Conservation (phyloP, 352 stramenopile species). For the Phytopythium montanum region DNA sequence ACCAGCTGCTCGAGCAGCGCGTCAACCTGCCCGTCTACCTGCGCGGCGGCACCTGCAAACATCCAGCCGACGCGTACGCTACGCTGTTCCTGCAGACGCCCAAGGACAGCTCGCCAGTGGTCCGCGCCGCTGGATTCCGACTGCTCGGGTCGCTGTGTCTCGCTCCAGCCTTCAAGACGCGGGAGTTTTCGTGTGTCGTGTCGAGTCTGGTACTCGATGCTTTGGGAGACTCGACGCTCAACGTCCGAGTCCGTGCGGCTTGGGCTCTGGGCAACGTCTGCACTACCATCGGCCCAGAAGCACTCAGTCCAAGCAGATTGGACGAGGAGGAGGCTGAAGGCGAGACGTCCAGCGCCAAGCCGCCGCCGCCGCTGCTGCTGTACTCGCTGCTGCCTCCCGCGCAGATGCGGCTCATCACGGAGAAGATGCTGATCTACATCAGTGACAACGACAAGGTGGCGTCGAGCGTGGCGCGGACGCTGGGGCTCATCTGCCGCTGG, state of each 20-base stretch:
- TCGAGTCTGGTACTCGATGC: constrained; percentile 62
- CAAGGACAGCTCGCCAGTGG: constrained; percentile 74
- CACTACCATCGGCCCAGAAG: constrained; percentile 69
- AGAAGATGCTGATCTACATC: constrained; percentile 83
- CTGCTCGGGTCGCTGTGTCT: constrained; percentile 75
- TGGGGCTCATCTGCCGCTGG: constrained; percentile 81
- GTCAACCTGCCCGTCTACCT: constrained; percentile 4
- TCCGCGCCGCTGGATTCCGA: constrained; percentile 74
- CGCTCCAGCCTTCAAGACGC: constrained; percentile 71
- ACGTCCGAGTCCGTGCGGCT: constrained; percentile 77
- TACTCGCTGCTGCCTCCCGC: constrained; percentile 66
- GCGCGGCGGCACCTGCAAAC: neutral
- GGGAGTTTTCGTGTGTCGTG: constrained; percentile 57
- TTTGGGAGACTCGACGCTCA: constrained; percentile 71
- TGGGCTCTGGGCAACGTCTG: constrained; percentile 87
- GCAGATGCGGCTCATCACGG: constrained; percentile 63
- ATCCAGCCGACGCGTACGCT: constrained; percentile 44
- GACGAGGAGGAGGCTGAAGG: neutral
- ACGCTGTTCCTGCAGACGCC: constrained; percentile 74
- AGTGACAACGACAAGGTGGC: constrained; percentile 89
- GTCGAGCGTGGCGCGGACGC: constrained; percentile 75
- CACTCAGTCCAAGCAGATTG: constrained; percentile 7
- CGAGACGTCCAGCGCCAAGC: neutral
- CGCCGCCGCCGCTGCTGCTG: constrained; percentile 39
- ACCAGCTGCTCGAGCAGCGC: constrained; percentile 34